Percentiles rank a stretch among this genome's conserved stretches.
Conservation (phyloP, 2,329 filamentous ascomycete species). For the Shiraia sp. region DNA sequence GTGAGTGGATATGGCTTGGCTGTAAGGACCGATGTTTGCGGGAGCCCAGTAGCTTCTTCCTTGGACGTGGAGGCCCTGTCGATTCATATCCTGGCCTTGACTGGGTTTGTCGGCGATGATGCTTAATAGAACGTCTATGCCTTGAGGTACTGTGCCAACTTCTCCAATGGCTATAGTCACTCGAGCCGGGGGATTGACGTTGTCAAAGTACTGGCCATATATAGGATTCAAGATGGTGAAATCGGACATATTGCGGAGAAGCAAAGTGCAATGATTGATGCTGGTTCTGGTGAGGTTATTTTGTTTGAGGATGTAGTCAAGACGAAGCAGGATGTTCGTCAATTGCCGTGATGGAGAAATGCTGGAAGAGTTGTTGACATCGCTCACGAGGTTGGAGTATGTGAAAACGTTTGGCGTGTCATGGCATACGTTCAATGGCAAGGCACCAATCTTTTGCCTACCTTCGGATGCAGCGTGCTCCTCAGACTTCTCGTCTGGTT, state of each 20-base stretch:
- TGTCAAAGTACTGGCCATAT: slow-evolving; percentile 74
- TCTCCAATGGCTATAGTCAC: slow-evolving; percentile 81
- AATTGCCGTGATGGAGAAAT: slow-evolving; percentile 37
- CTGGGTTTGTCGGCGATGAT: slow-evolving; percentile 45
- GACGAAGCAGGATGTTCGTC: slow-evolving; percentile 43
- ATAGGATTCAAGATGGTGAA: slow-evolving; percentile 75
- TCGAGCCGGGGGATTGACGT: slow-evolving; percentile 81
- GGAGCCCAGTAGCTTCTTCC: slow-evolving; percentile 96
- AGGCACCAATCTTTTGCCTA: slow-evolving; percentile 5
- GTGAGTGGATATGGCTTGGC: slow-evolving; percentile 73
- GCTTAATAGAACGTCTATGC: slow-evolving; percentile 64
- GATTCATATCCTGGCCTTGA: slow-evolving; percentile 26
- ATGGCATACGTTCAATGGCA: slow-evolving; percentile 16
- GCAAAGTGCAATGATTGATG: slow-evolving; percentile 58
- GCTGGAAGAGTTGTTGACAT: slow-evolving; percentile 3
- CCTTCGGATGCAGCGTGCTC: slow-evolving; percentile 1
- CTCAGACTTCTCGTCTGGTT: not conserved
- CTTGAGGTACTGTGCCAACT: slow-evolving; percentile 63
- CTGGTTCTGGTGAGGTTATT: slow-evolving; percentile 27
- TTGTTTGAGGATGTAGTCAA: slow-evolving; percentile 31
- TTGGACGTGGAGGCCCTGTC: slow-evolving; percentile 79
- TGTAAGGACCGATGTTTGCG: slow-evolving; percentile 96
- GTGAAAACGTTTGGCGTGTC: slow-evolving; percentile 53
- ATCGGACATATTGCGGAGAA: slow-evolving; percentile 78
- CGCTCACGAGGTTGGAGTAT: slow-evolving; percentile 41